Percentiles rank a stretch among this genome's conserved stretches.
These are phyloP conservation scores for Xylaria acuta DNA, from an alignment of 495 filamentous ascomycete genomes.

Conservation along the genomic window DNA sequence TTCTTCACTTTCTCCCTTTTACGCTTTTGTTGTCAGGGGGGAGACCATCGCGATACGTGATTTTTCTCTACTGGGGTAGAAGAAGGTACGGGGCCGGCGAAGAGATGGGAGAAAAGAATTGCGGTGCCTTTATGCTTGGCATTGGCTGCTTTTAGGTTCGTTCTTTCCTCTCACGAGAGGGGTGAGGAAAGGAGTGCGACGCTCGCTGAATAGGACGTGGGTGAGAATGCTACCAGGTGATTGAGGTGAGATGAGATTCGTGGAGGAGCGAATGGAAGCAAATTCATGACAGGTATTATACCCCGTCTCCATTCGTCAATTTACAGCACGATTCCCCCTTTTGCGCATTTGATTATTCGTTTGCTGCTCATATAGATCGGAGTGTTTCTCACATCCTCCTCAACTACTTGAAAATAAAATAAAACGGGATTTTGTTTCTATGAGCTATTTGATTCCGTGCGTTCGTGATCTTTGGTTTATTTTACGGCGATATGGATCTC, in stretches of 20 bases:
- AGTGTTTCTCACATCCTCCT: not conserved
- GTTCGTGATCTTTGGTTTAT: not conserved
- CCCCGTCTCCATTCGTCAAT: constrained; percentile 5
- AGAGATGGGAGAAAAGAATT: not conserved
- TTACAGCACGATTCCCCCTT: constrained; percentile 23
- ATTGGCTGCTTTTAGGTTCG: not conserved
- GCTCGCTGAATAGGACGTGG: not conserved
- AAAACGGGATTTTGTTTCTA: not conserved
- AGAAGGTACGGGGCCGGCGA: not conserved
- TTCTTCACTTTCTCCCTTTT: not conserved
- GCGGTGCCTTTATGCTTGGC: not conserved
- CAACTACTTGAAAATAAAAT: not conserved
- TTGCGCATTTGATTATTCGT: not conserved
- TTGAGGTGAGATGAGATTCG: not conserved
- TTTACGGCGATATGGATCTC: not conserved
- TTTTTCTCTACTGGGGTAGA: not conserved
- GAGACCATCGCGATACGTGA: not conserved
- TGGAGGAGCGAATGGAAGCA: constrained; percentile 5
- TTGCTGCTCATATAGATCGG: not conserved
- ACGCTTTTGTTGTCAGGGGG: not conserved
- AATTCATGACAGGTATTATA: constrained; percentile 19
- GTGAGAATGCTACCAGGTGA: not conserved
- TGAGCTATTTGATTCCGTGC: too few relatives aligned
- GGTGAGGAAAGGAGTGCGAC: not conserved
- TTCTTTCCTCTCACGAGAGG: not conserved